Conservation (phyloP, 805 yeast species). For the Priceomyces carsonii region DNA sequence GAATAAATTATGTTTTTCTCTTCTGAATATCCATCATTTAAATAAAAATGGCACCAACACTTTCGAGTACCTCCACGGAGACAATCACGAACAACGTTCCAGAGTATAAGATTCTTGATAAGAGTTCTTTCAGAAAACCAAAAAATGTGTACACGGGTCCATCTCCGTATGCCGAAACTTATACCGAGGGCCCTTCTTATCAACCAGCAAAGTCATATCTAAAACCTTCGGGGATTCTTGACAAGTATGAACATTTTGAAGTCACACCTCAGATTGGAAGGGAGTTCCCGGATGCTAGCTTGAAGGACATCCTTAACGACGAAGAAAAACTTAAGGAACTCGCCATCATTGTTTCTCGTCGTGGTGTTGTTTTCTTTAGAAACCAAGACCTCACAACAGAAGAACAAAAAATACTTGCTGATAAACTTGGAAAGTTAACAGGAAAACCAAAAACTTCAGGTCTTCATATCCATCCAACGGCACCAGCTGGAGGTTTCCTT, state of each 20-base stretch:
- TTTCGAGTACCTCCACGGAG: background rate
- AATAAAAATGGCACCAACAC: slow-evolving; percentile 4
- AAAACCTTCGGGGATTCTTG: slow-evolving; percentile 9
- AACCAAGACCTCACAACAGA: slow-evolving; percentile 8
- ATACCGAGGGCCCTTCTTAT: slow-evolving; percentile 9
- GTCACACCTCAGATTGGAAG: slow-evolving; percentile 10
- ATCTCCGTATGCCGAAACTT: slow-evolving; percentile 9
- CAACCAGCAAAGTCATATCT: slow-evolving; percentile 2
- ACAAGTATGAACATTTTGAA: slow-evolving; percentile 6
- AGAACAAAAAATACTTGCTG: slow-evolving; percentile 8
- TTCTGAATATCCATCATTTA: background rate
- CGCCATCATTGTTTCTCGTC: slow-evolving; percentile 9
- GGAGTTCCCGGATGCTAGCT: slow-evolving; percentile 8
- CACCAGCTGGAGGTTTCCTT: slow-evolving; percentile 11
- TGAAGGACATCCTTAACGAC: slow-evolving; percentile 9
- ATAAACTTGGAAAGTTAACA: slow-evolving; percentile 8
- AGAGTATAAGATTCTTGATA: slow-evolving; percentile 7
- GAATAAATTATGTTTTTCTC: too few species aligned
- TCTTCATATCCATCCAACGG: slow-evolving; percentile 10
- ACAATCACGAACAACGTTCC: slow-evolving; percentile 3
- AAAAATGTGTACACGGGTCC: slow-evolving; percentile 4
- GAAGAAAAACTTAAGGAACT: slow-evolving; percentile 8
- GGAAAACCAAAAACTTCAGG: slow-evolving; percentile 10
- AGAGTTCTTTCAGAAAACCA: slow-evolving; percentile 1
- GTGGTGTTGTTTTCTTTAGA: slow-evolving; percentile 10